Evolutionary conservation across 1,139 yeast species (phyloP), one percentile per base, ranked within the genome.

Genomic region (Candida sojae): DNA sequence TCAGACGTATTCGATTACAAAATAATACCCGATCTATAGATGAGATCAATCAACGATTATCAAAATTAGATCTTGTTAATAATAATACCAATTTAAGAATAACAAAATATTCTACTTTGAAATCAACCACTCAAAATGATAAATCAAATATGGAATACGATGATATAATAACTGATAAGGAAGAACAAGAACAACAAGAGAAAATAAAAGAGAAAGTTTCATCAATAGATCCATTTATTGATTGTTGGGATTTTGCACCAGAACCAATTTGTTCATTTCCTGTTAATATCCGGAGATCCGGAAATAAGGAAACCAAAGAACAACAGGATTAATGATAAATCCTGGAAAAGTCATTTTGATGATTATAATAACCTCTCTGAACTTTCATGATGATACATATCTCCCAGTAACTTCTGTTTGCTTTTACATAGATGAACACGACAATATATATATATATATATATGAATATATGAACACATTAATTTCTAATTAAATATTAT

Each of bases 231-330:
- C 29, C 12, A n/a, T 36, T 36, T n/a, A 23, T 6, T 8, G 8
- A 25, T 7, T 41, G 38, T 34, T 41, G 44, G 44, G 44, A 41
- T 25, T 41, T 41, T 34, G 39, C 32, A 8, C 38, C 38, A 11
- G 44, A 41, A 17, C 44, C 44, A 26, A 41, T 41, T 23, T 41
- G 44, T 26, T 12, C 30, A 3, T 41, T 41, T 13, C 44, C 44
- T 3, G 36, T 10, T n/a, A 31, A 31, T 40, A 23, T 23, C 13
- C 34, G 25, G 21, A 31, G 33, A 30, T 21, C 35, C 11, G 23
- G 12, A n/a, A 30, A 25, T 12, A 23, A 17, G 5, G 29, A 39
- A 17, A 17, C 3, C 6, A 35, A 35, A 6, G 21, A 13, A 6
- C 35, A 33, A 33, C 21, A 33, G 9, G 9, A 12, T 5, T 35